phyloP scores from a whole-genome alignment of 1,284 basidiomycete species.

The Ceratobasidium sp. region DNA sequence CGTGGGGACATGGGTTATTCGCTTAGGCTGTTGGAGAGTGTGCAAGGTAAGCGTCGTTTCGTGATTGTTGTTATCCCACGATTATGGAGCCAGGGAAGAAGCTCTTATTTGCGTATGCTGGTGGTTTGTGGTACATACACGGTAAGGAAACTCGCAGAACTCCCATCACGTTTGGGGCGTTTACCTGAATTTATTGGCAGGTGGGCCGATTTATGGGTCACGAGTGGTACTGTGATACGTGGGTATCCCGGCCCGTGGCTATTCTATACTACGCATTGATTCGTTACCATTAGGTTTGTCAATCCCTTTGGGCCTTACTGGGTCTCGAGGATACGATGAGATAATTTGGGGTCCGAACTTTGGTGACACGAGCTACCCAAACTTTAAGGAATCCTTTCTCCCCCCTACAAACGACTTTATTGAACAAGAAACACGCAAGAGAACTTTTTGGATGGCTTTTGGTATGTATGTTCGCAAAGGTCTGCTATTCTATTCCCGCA shows the following conservation, averaged over 20 bases:
- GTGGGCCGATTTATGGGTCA: conserved; percentile 38
- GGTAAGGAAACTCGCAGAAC: neutral
- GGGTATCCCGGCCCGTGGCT: neutral
- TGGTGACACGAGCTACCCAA: conserved; percentile 30
- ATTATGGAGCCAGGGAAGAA: neutral
- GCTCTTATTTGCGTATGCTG: conserved; percentile 41
- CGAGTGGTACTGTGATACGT: conserved; percentile 37
- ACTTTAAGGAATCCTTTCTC: conserved; percentile 34
- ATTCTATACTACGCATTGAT: neutral
- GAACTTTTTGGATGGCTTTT: conserved; percentile 42
- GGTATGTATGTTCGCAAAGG: conserved; percentile 11
- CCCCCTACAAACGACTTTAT: conserved; percentile 32
- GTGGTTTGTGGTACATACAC: conserved; percentile 42
- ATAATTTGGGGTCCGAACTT: conserved; percentile 43
- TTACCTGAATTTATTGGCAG: conserved; percentile 2
- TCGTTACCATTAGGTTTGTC: conserved; percentile 14
- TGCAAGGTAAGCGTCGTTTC: conserved; percentile 20
- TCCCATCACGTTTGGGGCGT: neutral
- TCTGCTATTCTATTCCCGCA: neutral
- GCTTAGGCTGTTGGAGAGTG: conserved; percentile 32
- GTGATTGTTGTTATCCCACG: neutral
- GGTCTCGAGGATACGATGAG: conserved; percentile 37
- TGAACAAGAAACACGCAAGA: conserved; percentile 30
- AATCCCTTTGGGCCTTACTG: conserved; percentile 34
- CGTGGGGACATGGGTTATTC: neutral